Conservation (phyloP, 2,329 filamentous ascomycete species). For the Sporothrix phasma region DNA sequence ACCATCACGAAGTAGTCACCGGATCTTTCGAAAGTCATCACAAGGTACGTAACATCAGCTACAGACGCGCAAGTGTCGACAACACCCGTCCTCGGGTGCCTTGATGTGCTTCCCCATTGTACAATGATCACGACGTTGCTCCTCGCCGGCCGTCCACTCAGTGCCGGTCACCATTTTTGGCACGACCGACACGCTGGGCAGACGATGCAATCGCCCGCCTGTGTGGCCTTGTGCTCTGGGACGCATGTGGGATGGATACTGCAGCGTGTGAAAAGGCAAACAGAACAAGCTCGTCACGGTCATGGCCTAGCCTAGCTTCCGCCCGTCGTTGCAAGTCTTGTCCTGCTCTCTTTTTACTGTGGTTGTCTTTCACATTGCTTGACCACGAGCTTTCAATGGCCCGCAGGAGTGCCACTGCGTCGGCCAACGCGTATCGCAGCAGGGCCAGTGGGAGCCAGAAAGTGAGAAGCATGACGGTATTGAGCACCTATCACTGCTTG, state of each 20-base stretch:
- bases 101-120: neutral
- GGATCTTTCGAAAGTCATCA: neutral
- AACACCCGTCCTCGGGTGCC: neutral
- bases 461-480: neutral
- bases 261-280: neutral
- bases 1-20: neutral
- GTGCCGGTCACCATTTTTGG: neutral
- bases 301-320: neutral
- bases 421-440: neutral
- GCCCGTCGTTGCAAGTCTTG: neutral
- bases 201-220: conserved; percentile 8
- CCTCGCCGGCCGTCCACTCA: neutral
- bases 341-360: neutral
- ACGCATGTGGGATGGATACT: neutral
- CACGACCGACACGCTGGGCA: conserved; percentile 1
- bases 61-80: neutral
- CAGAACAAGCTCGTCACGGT: neutral
- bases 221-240: neutral
- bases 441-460: neutral
- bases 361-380: neutral
- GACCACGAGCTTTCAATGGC: neutral
- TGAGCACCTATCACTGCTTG: neutral
- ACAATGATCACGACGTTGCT: neutral
- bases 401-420: neutral
- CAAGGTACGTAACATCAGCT: conserved; percentile 6